These are phyloP conservation scores for Vararia minispora DNA, from an alignment of 768 basidiomycete genomes.

Conservation along the genomic window DNA sequence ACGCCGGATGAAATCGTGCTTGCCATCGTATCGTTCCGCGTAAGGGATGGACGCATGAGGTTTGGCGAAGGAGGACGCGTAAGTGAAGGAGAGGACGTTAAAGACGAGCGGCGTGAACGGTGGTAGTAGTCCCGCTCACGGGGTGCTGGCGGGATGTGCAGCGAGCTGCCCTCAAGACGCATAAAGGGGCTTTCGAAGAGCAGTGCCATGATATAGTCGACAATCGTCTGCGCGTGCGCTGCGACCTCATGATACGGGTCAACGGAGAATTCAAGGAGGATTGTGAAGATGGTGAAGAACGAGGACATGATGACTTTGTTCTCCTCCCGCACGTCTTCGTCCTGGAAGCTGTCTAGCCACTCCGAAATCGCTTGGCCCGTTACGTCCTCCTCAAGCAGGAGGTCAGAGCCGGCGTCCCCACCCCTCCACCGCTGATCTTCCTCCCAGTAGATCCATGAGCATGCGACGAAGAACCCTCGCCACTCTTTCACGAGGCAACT, in stretches of 20 bases:
- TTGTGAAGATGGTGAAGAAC: slow-evolving; percentile 87
- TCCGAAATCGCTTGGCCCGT: slow-evolving; percentile 62
- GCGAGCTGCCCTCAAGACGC: slow-evolving; percentile 54
- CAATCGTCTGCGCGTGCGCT: slow-evolving; percentile 78
- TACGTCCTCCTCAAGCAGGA: slow-evolving; percentile 51
- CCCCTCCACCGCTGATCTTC: slow-evolving; percentile 60
- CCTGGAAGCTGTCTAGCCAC: slow-evolving; percentile 65
- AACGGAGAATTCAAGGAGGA: slow-evolving; percentile 80
- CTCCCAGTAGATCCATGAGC: slow-evolving; percentile 95
- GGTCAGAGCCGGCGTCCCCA: slow-evolving; percentile 24
- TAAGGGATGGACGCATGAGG: slow-evolving; percentile 34
- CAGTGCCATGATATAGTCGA: slow-evolving; percentile 87
- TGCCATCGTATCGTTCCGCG: slow-evolving; percentile 52
- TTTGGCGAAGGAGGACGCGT: slow-evolving; percentile 34
- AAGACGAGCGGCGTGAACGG: slow-evolving; percentile 35
- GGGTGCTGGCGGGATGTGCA: slow-evolving; percentile 37
- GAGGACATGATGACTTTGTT: slow-evolving; percentile 80
- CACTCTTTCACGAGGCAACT: slow-evolving; percentile 94
- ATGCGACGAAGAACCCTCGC: slow-evolving; percentile 91
- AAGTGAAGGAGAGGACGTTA: slow-evolving; percentile 37
- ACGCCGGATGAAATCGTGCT: slow-evolving; percentile 51
- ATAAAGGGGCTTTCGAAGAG: slow-evolving; percentile 85
- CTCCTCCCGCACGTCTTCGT: slow-evolving; percentile 58
- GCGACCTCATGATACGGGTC: slow-evolving; percentile 93
- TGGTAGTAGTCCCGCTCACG: slow-evolving; percentile 20